These are phyloP conservation scores for Podila clonocystis DNA, from an alignment of 192 early-diverging fungal species.

Conservation along the genomic window DNA sequence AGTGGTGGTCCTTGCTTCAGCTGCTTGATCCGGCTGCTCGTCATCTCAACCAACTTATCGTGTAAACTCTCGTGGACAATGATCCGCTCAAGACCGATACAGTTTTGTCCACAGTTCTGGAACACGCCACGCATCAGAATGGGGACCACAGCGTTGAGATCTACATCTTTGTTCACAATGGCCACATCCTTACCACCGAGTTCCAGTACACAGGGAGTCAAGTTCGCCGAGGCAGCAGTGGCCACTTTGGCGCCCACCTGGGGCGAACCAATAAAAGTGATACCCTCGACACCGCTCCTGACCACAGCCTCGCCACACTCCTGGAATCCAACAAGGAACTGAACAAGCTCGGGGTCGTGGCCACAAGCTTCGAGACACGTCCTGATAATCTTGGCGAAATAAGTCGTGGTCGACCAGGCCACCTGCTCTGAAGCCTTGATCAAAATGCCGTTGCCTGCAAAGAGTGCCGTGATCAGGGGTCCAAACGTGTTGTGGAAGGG, in stretches of 20 bases:
- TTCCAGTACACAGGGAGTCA: slow-evolving; percentile 90
- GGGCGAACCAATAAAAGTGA: slow-evolving; percentile 91
- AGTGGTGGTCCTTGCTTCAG: slow-evolving; percentile 79
- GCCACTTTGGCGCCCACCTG: slow-evolving; percentile 83
- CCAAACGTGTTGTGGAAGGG: slow-evolving; percentile 85
- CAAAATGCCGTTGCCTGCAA: slow-evolving; percentile 87
- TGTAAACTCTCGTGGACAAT: slow-evolving; percentile 76
- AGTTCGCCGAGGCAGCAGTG: slow-evolving; percentile 69
- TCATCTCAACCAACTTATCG: slow-evolving; percentile 73
- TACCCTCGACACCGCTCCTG: slow-evolving; percentile 68
- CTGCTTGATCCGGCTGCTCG: slow-evolving; percentile 62
- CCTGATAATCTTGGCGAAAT: slow-evolving; percentile 71
- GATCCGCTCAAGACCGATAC: slow-evolving; percentile 89
- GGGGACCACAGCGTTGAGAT: slow-evolving; percentile 72
- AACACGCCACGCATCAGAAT: slow-evolving; percentile 86
- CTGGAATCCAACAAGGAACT: slow-evolving; percentile 81
- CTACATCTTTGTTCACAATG: slow-evolving; percentile 79
- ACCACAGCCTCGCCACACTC: slow-evolving; percentile 86
- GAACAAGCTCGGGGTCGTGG: slow-evolving; percentile 81
- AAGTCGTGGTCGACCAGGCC: slow-evolving; percentile 78
- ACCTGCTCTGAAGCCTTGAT: slow-evolving; percentile 89
- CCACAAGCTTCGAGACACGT: slow-evolving; percentile 76
- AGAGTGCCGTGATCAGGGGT: slow-evolving; percentile 83
- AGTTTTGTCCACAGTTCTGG: slow-evolving; percentile 92
- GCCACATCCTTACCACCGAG: slow-evolving; percentile 92